Conservation (phyloP, 129 eudicot species). For the Escallonia rubra region DNA sequence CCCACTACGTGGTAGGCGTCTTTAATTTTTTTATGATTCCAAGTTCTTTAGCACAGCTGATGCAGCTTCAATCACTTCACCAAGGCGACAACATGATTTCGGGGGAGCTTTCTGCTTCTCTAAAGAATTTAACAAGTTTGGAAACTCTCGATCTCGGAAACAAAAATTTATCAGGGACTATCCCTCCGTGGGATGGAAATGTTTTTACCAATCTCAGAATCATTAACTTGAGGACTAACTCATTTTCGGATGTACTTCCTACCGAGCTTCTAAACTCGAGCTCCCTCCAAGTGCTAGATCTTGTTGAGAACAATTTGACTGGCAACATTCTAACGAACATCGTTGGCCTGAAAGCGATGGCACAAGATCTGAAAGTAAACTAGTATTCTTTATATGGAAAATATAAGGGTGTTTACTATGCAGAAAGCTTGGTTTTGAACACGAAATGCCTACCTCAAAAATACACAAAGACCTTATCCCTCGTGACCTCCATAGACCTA, state of each 20-base stretch:
- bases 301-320: constrained; percentile 32
- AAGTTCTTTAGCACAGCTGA: constrained; percentile 31
- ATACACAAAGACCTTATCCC: constrained; percentile 45
- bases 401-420: constrained; percentile 39
- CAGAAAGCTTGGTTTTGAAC: constrained; percentile 37
- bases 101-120: constrained; percentile 30
- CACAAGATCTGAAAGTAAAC: constrained; percentile 15
- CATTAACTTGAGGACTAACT: constrained; percentile 33
- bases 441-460: constrained; percentile 22
- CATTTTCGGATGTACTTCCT: constrained; percentile 29
- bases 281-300: constrained; percentile 47
- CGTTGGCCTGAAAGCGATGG: constrained; percentile 37
- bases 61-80: constrained; percentile 34
- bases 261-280: constrained; percentile 15
- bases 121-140: constrained; percentile 30
- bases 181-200: constrained; percentile 36
- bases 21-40: constrained; percentile 16
- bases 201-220: constrained; percentile 30
- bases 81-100: constrained; percentile 34
- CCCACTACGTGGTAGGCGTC: too few species aligned
- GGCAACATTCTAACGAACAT: constrained; percentile 30
- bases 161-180: constrained; percentile 25
- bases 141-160: constrained; percentile 44
- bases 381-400: constrained; percentile 29
- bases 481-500: constrained; percentile 40